A percentile compares a stretch with the other conserved stretches of the same genome.
Conservation (phyloP, 1,284 basidiomycete species). For the Ceratobasidium papillatum region DNA sequence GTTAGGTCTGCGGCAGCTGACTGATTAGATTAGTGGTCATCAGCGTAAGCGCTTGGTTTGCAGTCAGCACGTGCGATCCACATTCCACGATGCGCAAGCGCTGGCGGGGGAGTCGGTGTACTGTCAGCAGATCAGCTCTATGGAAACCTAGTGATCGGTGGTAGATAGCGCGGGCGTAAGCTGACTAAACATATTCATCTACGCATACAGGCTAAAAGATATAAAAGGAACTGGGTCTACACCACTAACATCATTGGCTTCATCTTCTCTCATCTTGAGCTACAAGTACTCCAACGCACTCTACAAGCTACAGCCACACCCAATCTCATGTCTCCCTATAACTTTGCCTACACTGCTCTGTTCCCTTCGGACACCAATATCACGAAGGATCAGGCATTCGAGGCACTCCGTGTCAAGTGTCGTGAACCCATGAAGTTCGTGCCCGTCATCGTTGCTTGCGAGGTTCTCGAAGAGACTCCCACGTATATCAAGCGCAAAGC, state of each 20-base stretch:
- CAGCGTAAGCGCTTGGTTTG: too few relatives aligned
- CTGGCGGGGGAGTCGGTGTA: too few relatives aligned
- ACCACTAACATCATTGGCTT: not conserved
- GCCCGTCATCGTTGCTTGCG: constrained; percentile 14
- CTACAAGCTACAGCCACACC: not conserved
- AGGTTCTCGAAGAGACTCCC: constrained; percentile 30
- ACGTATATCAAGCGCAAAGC: constrained; percentile 29
- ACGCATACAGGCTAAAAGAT: not conserved
- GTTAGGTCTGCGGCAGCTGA: not conserved
- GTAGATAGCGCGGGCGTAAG: too few relatives aligned
- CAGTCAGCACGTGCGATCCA: too few relatives aligned
- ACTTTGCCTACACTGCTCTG: constrained; percentile 33
- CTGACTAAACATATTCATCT: too few relatives aligned
- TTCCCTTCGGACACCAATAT: constrained; percentile 36
- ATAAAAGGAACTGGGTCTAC: not conserved
- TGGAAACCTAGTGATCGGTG: too few relatives aligned
- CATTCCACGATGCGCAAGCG: too few relatives aligned
- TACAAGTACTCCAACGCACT: not conserved
- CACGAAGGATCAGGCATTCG: constrained; percentile 29
- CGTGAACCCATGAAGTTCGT: constrained; percentile 26
- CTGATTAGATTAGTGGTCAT: too few relatives aligned
- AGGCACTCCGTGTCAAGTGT: constrained; percentile 30
- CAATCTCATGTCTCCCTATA: constrained; percentile 10
- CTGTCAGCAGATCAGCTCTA: too few relatives aligned
- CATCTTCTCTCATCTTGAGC: not conserved